Evolutionary conservation across 495 filamentous ascomycete genomes (phyloP).

Genomic region (Hamigera avellanea): DNA sequence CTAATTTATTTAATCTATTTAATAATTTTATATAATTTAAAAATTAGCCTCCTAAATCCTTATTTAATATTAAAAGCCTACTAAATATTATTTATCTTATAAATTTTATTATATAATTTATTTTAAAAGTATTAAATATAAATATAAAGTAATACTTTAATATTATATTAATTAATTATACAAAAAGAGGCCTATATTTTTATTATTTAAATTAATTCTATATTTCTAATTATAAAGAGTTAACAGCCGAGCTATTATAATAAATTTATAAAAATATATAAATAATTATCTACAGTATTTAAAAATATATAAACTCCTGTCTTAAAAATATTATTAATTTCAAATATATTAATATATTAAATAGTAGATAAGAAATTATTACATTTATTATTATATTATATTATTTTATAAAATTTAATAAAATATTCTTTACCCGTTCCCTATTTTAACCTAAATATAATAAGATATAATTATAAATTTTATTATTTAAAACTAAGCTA

Average conservation of each 20-base stretch:
- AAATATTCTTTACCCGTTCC: constrained; percentile 8
- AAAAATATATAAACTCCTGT: neutral
- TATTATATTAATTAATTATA: neutral
- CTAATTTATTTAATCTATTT: too few species aligned
- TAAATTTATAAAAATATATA: neutral
- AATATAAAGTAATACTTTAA: neutral
- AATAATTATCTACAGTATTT: neutral
- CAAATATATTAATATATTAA: neutral
- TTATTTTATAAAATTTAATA: neutral
- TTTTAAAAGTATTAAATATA: neutral
- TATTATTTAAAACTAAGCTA: constrained; percentile 5
- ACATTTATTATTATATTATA: constrained; percentile 2
- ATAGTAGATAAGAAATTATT: constrained; percentile 3
- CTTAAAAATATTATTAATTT: neutral
- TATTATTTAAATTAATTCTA: neutral
- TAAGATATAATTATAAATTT: constrained; percentile 16
- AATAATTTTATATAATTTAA: too few species aligned
- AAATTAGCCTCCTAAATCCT: too few species aligned
- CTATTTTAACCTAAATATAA: constrained; percentile 6
- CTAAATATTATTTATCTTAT: neutral
- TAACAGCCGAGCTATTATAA: neutral
- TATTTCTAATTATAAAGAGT: neutral
- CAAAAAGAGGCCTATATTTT: neutral
- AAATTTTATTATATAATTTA: neutral
- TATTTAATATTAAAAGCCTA: neutral